Base-by-base conservation (phyloP, 179 eudicot species). In the Corrigiola litoralis region DNA sequence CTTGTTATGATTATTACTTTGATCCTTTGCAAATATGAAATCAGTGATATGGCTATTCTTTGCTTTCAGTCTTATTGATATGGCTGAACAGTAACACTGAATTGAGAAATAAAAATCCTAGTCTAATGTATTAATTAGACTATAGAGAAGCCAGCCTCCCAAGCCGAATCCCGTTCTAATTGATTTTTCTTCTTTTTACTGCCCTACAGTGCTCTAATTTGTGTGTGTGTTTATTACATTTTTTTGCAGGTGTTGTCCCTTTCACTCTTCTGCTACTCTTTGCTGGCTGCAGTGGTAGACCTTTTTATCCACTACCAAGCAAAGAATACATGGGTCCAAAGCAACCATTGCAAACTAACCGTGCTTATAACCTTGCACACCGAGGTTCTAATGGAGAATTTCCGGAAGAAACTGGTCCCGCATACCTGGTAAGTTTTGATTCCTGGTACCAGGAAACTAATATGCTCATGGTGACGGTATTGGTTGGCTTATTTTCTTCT, bases 321-420 rank as follows among this genome's bases (percentile, higher is more conserved):
- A 70, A 81, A 72, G 45, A 61, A 6, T 41, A 58, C 52, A 76
- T 78, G 58, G 76, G 69, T 45, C 52, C 65, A n/a, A 85, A 71
- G 50, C 79, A 80, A 67, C 90, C 96, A 41, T 67, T 94, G 51
- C 99, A 94, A 73, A 94, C 88, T 55, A 84, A 74, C 50, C 94
- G 95, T 7, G 82, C 97, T 2, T 90, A 73, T 73, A 94, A 94
- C 61, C 49, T 94, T 74, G 99, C 99, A 20, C 99, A 90, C 64
- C 81, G 96, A 67, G 99, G 99, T 71, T 83, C 99, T 36, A 94
- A 88, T 80, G 99, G 99, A 53, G 99, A 94, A 79, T 53, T 84
- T 48, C 97, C 97, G n/a, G 97, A 94, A 81, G 99, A 90, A 81
- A 86, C 96, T 64, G 79, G 87, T 69, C 77, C 87, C 58, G 97